Percentiles rank a stretch among this genome's conserved stretches.
phyloP scores from a whole-genome alignment of 208 protist species.

The Trypanosoma scelopori region DNA sequence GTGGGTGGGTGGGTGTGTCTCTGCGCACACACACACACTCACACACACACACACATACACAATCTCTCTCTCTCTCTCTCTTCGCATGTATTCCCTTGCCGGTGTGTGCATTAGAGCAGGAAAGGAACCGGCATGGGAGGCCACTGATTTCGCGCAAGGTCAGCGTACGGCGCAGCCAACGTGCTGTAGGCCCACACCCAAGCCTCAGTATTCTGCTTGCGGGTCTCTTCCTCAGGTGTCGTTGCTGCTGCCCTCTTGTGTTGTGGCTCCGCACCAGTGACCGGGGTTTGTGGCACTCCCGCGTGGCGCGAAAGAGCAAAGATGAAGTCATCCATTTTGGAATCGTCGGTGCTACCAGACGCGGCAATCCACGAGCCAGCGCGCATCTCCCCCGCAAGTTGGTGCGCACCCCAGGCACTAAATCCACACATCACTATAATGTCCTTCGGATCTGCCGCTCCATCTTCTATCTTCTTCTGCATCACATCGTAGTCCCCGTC shows the following conservation, averaged over 20 bases:
- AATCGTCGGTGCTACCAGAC: conserved; percentile 25
- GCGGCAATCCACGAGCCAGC: conserved; percentile 72
- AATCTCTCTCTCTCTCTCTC: neutral
- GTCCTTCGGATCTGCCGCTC: conserved; percentile 49
- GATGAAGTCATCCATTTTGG: conserved; percentile 46
- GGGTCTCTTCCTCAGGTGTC: conserved; percentile 1
- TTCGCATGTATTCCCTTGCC: neutral
- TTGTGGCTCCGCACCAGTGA: neutral
- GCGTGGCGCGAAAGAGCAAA: conserved; percentile 46
- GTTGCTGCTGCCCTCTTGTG: neutral
- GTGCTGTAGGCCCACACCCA: conserved; percentile 65
- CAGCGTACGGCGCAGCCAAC: conserved; percentile 50
- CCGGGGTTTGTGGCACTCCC: conserved; percentile 8
- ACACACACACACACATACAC: conserved; percentile 5
- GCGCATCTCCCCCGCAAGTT: conserved; percentile 76
- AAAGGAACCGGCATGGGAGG: conserved; percentile 11
- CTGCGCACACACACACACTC: too few species aligned
- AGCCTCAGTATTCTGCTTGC: conserved; percentile 12
- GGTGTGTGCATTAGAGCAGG: neutral
- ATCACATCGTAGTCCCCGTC: conserved; percentile 72
- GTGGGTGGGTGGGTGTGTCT: too few species aligned
- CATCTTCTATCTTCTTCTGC: conserved; percentile 52
- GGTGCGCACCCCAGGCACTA: conserved; percentile 69
- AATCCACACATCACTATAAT: conserved; percentile 79
- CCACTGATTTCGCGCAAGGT: conserved; percentile 36